Percentiles rank a stretch among this genome's conserved stretches.
phyloP scores from a whole-genome alignment of 2,329 filamentous ascomycete species.

The Cladophialophora chaetospira region DNA sequence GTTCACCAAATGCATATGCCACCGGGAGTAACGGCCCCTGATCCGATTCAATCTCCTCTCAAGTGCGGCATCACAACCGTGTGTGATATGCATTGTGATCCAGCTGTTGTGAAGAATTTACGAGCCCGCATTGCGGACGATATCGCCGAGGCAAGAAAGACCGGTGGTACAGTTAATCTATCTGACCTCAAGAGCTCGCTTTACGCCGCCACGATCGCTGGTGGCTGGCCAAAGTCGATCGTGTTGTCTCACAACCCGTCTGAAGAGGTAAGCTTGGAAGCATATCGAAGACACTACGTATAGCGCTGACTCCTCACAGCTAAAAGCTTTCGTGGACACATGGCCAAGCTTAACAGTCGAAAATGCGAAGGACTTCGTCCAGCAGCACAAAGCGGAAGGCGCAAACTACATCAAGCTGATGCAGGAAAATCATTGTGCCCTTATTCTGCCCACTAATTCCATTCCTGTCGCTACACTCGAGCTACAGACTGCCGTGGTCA shows the following conservation, averaged over 20 bases:
- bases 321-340: constrained; percentile 43
- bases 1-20: constrained; percentile 24
- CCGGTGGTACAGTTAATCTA: constrained; percentile 16
- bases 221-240: constrained; percentile 52
- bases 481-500: constrained; percentile 43
- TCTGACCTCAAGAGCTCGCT: constrained; percentile 52
- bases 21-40: constrained; percentile 16
- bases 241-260: constrained; percentile 25
- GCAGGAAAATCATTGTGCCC: constrained; percentile 34
- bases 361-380: constrained; percentile 40
- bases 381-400: constrained; percentile 23
- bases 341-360: constrained; percentile 51
- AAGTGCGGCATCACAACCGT: constrained; percentile 30
- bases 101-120: constrained; percentile 21
- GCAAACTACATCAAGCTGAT: constrained; percentile 36
- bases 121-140: constrained; percentile 21
- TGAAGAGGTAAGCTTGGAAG: constrained; percentile 34
- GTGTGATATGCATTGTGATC: constrained; percentile 31
- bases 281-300: neutral
- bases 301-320: constrained; percentile 12
- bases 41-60: constrained; percentile 20
- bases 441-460: constrained; percentile 32
- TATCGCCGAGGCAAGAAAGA: constrained; percentile 17
- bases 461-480: constrained; percentile 34
- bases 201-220: constrained; percentile 53